A percentile compares a stretch with the other conserved stretches of the same genome.
phyloP scores from a whole-genome alignment of 1,284 basidiomycete species.

The Apiotrichum gracile region DNA sequence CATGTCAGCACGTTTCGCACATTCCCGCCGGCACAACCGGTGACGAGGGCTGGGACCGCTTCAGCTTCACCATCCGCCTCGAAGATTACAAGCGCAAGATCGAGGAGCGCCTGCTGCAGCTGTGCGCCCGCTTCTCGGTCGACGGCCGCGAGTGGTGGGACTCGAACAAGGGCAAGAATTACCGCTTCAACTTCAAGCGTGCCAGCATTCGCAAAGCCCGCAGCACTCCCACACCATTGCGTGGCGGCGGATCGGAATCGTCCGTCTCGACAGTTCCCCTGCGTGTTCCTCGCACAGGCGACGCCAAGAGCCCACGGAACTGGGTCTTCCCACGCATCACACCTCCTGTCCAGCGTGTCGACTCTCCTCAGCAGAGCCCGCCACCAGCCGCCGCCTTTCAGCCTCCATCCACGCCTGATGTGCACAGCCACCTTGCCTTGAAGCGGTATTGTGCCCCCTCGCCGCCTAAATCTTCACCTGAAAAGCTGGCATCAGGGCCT shows the following conservation, averaged over 20 bases:
- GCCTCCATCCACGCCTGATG: slow-evolving; percentile 38
- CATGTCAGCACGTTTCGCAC: slow-evolving; percentile 46
- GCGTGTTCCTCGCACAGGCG: neutral
- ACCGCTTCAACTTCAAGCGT: slow-evolving; percentile 49
- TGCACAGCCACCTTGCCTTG: slow-evolving; percentile 38
- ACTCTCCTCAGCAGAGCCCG: slow-evolving; percentile 4
- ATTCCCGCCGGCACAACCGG: slow-evolving; percentile 43
- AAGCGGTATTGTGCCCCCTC: slow-evolving; percentile 45
- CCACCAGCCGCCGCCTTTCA: slow-evolving; percentile 34
- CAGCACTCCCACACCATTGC: neutral
- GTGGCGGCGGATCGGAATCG: neutral
- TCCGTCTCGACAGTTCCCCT: neutral
- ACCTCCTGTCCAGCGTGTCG: neutral
- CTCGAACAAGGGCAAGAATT: slow-evolving; percentile 49
- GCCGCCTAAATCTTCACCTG: slow-evolving; percentile 42
- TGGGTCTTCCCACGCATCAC: slow-evolving; percentile 35
- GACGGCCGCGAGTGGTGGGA: slow-evolving; percentile 51
- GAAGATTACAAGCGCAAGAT: slow-evolving; percentile 67
- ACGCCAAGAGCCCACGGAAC: slow-evolving; percentile 18
- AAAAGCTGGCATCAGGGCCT: slow-evolving; percentile 3
- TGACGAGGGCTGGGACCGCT: slow-evolving; percentile 50
- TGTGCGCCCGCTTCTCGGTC: slow-evolving; percentile 59
- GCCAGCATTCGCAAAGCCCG: slow-evolving; percentile 11
- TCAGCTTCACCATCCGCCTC: slow-evolving; percentile 57
- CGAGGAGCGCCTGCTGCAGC: slow-evolving; percentile 59